A percentile compares a stretch with the other conserved stretches of the same genome.
These are phyloP conservation scores for Penstemon davidsonii DNA, from an alignment of 257 asterid species.

Conservation along the genomic window DNA sequence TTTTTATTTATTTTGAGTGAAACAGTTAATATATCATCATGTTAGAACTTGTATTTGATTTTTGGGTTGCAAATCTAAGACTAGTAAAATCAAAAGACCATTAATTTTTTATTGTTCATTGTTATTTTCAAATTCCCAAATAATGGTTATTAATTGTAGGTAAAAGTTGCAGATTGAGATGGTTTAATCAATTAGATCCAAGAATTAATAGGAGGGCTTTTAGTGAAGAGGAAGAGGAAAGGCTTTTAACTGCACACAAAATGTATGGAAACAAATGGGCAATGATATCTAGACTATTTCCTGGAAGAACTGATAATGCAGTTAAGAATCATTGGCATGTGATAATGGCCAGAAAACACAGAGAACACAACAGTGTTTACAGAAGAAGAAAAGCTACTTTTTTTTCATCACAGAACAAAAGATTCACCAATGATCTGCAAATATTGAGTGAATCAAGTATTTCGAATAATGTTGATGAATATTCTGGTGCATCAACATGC, in stretches of 20 bases:
- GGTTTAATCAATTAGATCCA: conserved; percentile 61
- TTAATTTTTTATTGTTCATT: not conserved
- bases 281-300: conserved; percentile 47
- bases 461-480: conserved; percentile 22
- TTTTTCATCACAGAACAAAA: not conserved
- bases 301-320: conserved; percentile 56
- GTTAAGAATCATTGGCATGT: conserved; percentile 67
- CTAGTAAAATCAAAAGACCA: not conserved
- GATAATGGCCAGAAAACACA: conserved; percentile 50
- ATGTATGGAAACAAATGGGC: conserved; percentile 60
- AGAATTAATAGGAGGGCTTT: conserved; percentile 47
- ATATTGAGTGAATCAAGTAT: conserved; percentile 26
- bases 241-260: conserved; percentile 44
- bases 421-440: not conserved
- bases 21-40: too few relatives aligned
- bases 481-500: conserved; percentile 39
- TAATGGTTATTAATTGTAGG: conserved; percentile 26
- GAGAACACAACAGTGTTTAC: conserved; percentile 41
- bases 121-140: not conserved
- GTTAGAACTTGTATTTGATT: too few relatives aligned
- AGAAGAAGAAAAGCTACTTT: conserved; percentile 36
- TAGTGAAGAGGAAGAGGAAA: conserved; percentile 53
- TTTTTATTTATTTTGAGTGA: too few relatives aligned
- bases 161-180: conserved; percentile 56
- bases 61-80: not conserved